phyloP scores from a whole-genome alignment of 371 early-diverging fungal genomes.

The Mucor saturninus region DNA sequence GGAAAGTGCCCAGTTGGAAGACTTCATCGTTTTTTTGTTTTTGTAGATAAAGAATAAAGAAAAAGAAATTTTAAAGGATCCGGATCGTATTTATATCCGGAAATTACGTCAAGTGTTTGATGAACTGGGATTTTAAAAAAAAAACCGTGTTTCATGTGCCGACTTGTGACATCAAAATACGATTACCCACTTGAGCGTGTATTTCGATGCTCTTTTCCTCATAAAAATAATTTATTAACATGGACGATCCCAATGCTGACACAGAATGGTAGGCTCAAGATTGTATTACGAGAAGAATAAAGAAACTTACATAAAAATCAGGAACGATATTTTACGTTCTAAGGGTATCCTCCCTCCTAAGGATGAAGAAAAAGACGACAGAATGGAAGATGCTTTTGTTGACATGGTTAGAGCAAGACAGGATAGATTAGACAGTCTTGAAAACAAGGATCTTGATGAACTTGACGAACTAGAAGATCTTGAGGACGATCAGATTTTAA shows the following conservation, averaged over 20 bases:
- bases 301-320: slow-evolving; percentile 3
- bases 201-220: background rate
- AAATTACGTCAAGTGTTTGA: background rate
- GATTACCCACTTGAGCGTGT: background rate
- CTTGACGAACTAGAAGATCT: slow-evolving; percentile 90
- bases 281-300: background rate
- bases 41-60: background rate
- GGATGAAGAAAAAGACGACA: slow-evolving; percentile 70
- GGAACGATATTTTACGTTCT: slow-evolving; percentile 91
- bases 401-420: slow-evolving; percentile 70
- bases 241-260: slow-evolving; percentile 75
- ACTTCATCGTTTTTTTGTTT: background rate
- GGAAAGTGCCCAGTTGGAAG: background rate
- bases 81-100: background rate
- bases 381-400: slow-evolving; percentile 82
- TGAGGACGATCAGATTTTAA: slow-evolving; percentile 84
- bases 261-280: slow-evolving; percentile 65
- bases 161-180: background rate
- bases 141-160: background rate
- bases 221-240: slow-evolving; percentile 6
- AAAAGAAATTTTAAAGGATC: background rate
- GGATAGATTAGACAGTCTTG: slow-evolving; percentile 64
- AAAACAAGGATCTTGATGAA: slow-evolving; percentile 80
- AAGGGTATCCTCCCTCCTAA: slow-evolving; percentile 90
- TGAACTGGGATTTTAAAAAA: background rate